A percentile compares a stretch with the other conserved stretches of the same genome.
phyloP scores from a whole-genome alignment of 257 asterid species.

The Penstemon eatonii region DNA sequence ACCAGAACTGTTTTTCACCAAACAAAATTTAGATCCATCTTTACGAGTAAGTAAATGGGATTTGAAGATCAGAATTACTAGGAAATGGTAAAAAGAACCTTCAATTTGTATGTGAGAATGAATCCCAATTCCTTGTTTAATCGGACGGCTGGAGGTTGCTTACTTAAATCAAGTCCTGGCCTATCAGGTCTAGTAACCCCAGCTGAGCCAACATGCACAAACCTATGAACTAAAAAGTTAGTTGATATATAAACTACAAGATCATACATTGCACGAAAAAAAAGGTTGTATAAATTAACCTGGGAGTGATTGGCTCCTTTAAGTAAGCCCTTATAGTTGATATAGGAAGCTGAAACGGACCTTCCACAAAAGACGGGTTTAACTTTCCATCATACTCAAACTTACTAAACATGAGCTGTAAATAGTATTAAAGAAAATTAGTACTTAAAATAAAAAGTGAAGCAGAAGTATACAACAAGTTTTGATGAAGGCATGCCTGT shows the following conservation, averaged over 20 bases:
- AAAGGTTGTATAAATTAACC: conserved; percentile 39
- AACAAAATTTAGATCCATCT: too few relatives aligned
- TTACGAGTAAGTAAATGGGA: conserved; percentile 14
- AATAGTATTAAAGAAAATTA: conserved; percentile 19
- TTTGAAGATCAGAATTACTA: not conserved
- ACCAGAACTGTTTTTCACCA: too few relatives aligned
- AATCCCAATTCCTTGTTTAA: conserved; percentile 84
- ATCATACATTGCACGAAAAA: conserved; percentile 8
- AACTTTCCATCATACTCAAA: conserved; percentile 93
- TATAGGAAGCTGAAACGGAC: conserved; percentile 86
- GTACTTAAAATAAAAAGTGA: not conserved
- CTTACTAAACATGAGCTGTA: conserved; percentile 96
- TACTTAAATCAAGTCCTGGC: conserved; percentile 94
- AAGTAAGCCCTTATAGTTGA: conserved; percentile 76
- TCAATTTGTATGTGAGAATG: conserved; percentile 93
- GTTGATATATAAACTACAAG: not conserved
- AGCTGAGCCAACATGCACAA: conserved; percentile 94
- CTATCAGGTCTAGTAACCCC: conserved; percentile 98
- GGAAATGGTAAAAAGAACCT: conserved; percentile 44
- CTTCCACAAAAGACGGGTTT: conserved; percentile 87
- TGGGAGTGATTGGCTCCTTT: conserved; percentile 78
- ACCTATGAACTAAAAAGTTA: conserved; percentile 38
- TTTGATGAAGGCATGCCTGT: conserved; percentile 53
- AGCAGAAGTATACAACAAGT: not conserved
- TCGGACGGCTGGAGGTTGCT: conserved; percentile 98